Base-by-base conservation (phyloP, 164 flowering plant genomes). In the Amborella trichopoda region DNA sequence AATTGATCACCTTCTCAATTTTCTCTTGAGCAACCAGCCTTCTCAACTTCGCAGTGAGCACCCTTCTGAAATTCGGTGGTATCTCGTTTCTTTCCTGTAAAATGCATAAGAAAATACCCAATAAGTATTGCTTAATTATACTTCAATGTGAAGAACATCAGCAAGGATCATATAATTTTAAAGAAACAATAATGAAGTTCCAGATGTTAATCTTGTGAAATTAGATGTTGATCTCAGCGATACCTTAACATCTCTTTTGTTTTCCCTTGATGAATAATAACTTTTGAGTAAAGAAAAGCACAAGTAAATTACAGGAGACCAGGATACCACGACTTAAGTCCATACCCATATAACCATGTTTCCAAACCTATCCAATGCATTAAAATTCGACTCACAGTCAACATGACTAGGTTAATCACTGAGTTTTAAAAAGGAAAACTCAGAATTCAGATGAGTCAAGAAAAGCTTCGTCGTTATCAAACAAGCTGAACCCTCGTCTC, bases 1-100 rank as follows among this genome's bases (percentile, higher is more conserved):
- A 55, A 40, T 18, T 14, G 45, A 18, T 55, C 48, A 85, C 97
- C 95, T 74, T 89, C 57, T 85, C 95, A 62, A 89, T 79, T 69
- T 85, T 85, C 18, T 67, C 77, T 55, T 77, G 83, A 23, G 54
- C 53, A 61, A 78, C 79, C 44, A 89, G 84, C 63, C 83, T 60
- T 53, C 90, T 72, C 63, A 89, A 67, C 68, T 74, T 85, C 32
- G 81, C 54, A 63, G 74, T 67, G 40, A 89, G 39, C 27, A 55
- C 16, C 70, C 75, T 85, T 56, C 80, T 77, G 58, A 89, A 85
- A 60, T 76, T 80, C 54, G 38, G 74, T 5, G 86, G 80, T 40
- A 78, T 76, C 57, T 70, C 81, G 23, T 77, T 71, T 58, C 70
- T 82, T 73, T 75, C 65, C 97, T 89, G 90, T 69, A 72, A 40